phyloP scores from a whole-genome alignment of 805 yeast species.

The Naumovozyma castellii region DNA sequence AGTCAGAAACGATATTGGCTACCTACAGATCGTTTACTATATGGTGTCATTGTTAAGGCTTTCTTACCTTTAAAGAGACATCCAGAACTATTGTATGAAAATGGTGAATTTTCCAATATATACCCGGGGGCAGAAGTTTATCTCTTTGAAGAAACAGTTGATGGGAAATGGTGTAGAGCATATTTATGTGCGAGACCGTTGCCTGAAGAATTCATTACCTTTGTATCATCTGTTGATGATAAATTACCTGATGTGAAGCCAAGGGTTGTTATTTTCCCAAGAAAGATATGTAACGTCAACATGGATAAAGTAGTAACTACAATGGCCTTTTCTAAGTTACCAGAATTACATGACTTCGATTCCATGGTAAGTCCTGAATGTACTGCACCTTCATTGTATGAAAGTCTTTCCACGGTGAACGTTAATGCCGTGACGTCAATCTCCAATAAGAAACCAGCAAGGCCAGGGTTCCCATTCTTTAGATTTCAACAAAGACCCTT shows the following conservation, averaged over 20 bases:
- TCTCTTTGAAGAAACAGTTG: constrained; percentile 51
- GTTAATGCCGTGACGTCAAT: constrained; percentile 3
- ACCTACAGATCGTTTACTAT: constrained; percentile 38
- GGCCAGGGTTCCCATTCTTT: constrained; percentile 50
- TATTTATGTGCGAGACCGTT: constrained; percentile 59
- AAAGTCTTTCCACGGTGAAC: constrained; percentile 21
- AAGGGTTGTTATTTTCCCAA: constrained; percentile 52
- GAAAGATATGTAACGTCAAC: constrained; percentile 39
- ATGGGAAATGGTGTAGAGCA: constrained; percentile 69
- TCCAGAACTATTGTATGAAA: constrained; percentile 28
- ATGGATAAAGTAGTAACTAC: constrained; percentile 35
- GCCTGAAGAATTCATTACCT: constrained; percentile 60
- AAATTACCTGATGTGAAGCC: constrained; percentile 50
- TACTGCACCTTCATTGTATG: constrained; percentile 29
- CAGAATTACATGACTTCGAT: constrained; percentile 18
- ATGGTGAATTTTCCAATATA: constrained; percentile 39
- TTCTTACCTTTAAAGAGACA: constrained; percentile 38
- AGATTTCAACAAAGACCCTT: constrained; percentile 37
- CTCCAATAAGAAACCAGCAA: constrained; percentile 20
- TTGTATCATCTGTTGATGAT: constrained; percentile 43
- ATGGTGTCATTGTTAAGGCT: constrained; percentile 36
- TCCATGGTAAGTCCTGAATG: constrained; percentile 6
- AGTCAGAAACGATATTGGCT: constrained; percentile 28
- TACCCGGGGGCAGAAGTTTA: constrained; percentile 74
- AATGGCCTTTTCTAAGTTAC: constrained; percentile 24